These are phyloP conservation scores for Boehmeria nivea DNA, from an alignment of 306 rosid genomes.

Conservation along the genomic window DNA sequence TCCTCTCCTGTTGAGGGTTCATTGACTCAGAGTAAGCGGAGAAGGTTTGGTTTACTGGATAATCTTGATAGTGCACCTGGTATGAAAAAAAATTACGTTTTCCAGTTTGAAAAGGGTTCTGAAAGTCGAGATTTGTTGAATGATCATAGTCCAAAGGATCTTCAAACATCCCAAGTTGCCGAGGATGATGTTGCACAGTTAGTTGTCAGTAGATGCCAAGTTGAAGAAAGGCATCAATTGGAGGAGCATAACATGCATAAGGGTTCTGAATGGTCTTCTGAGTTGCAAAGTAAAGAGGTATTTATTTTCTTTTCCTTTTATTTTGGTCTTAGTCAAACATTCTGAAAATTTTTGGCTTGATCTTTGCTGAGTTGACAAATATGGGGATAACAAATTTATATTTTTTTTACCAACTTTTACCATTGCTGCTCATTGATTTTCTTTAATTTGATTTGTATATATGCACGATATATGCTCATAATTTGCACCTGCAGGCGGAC, in stretches of 20 bases:
- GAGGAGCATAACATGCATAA: slow-evolving; percentile 27
- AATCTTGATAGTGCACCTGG: slow-evolving; percentile 28
- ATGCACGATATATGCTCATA: slow-evolving; percentile 16
- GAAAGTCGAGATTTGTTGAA: slow-evolving; percentile 20
- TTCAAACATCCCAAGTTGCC: slow-evolving; percentile 29
- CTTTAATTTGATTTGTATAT: neutral
- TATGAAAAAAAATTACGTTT: slow-evolving; percentile 30
- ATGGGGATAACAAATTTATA: too few species aligned
- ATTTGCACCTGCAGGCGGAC: slow-evolving; percentile 31
- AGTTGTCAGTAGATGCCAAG: slow-evolving; percentile 12
- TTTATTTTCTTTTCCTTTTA: slow-evolving; percentile 8
- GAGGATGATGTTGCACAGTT: slow-evolving; percentile 23
- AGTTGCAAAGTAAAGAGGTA: slow-evolving; percentile 52
- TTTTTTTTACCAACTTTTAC: too few species aligned
- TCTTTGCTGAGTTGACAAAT: too few species aligned
- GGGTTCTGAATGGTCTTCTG: slow-evolving; percentile 28
- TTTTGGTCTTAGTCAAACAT: neutral
- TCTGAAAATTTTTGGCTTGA: too few species aligned
- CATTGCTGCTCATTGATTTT: too few species aligned
- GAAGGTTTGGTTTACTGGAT: slow-evolving; percentile 34
- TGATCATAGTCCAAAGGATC: slow-evolving; percentile 27
- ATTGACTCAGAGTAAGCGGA: slow-evolving; percentile 43
- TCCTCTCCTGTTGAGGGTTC: slow-evolving; percentile 35
- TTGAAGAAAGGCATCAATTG: slow-evolving; percentile 28
- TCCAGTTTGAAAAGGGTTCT: too few species aligned